These are phyloP conservation scores for Juglanconis sp. DNA, from an alignment of 2,329 filamentous ascomycete genomes.

Conservation along the genomic window DNA sequence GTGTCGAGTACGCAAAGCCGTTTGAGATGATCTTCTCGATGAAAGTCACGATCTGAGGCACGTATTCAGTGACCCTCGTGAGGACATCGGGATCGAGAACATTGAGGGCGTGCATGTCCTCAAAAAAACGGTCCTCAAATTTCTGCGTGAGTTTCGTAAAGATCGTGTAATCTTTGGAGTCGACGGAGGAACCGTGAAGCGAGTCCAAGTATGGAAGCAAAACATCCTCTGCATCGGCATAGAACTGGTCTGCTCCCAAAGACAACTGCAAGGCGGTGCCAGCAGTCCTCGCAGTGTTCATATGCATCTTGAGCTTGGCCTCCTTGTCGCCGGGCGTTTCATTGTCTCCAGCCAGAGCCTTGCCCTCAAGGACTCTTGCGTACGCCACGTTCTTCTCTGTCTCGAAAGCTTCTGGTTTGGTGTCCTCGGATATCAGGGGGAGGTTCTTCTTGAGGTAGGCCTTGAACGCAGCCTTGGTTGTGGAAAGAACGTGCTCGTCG, in stretches of 20 bases:
- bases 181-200: constrained; percentile 59
- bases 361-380: constrained; percentile 48
- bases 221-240: constrained; percentile 60
- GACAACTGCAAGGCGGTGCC: constrained; percentile 43
- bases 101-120: constrained; percentile 84
- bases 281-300: constrained; percentile 59
- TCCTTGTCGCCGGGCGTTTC: constrained; percentile 70
- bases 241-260: constrained; percentile 33
- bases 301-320: constrained; percentile 87
- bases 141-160: constrained; percentile 83
- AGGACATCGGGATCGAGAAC: constrained; percentile 77
- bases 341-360: constrained; percentile 49
- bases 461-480: constrained; percentile 45
- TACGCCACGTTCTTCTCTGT: constrained; percentile 50
- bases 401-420: constrained; percentile 43
- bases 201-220: constrained; percentile 80
- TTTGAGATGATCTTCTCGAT: constrained; percentile 81
- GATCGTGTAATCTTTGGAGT: constrained; percentile 64
- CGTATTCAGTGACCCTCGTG: constrained; percentile 90
- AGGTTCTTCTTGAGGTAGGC: constrained; percentile 55
- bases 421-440: constrained; percentile 44
- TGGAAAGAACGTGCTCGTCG: constrained; percentile 26
- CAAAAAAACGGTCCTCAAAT: constrained; percentile 83
- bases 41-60: constrained; percentile 80
- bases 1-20: constrained; percentile 73